These are phyloP conservation scores for Sutorius eximius DNA, from an alignment of 1,284 basidiomycete genomes.

Conservation along the genomic window DNA sequence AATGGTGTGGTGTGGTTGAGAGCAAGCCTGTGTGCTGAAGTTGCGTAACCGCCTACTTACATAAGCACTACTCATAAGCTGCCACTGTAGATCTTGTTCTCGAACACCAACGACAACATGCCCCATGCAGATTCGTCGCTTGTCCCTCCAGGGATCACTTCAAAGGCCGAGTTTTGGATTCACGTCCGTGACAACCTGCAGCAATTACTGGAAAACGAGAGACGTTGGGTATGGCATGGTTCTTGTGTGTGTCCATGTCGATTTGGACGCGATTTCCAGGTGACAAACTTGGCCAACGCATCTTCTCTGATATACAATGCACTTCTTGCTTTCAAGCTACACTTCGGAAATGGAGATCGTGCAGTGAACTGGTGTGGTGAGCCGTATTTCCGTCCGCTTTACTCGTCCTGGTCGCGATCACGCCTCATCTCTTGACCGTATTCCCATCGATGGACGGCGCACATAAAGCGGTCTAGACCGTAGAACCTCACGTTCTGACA, in stretches of 20 bases:
- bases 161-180: slow-evolving; percentile 75
- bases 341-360: slow-evolving; percentile 63
- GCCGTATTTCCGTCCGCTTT: slow-evolving; percentile 25
- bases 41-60: slow-evolving; percentile 12
- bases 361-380: slow-evolving; percentile 90
- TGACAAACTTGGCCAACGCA: slow-evolving; percentile 84
- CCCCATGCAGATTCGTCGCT: slow-evolving; percentile 81
- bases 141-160: slow-evolving; percentile 64
- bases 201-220: slow-evolving; percentile 62
- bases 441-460: not conserved
- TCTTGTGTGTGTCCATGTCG: not conserved
- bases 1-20: not conserved
- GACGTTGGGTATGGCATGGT: slow-evolving; percentile 65
- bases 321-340: slow-evolving; percentile 60
- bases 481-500: slow-evolving; percentile 11
- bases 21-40: not conserved
- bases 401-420: not conserved
- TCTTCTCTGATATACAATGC: slow-evolving; percentile 79
- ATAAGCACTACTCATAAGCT: slow-evolving; percentile 10
- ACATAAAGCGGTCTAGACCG: not conserved
- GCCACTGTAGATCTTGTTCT: not conserved
- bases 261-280: slow-evolving; percentile 40
- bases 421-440: not conserved
- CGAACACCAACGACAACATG: slow-evolving; percentile 44
- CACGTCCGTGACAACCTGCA: slow-evolving; percentile 68